These are phyloP conservation scores for Pseudozyma hubeiensis DNA, from an alignment of 1,284 basidiomycete genomes.

Conservation along the genomic window DNA sequence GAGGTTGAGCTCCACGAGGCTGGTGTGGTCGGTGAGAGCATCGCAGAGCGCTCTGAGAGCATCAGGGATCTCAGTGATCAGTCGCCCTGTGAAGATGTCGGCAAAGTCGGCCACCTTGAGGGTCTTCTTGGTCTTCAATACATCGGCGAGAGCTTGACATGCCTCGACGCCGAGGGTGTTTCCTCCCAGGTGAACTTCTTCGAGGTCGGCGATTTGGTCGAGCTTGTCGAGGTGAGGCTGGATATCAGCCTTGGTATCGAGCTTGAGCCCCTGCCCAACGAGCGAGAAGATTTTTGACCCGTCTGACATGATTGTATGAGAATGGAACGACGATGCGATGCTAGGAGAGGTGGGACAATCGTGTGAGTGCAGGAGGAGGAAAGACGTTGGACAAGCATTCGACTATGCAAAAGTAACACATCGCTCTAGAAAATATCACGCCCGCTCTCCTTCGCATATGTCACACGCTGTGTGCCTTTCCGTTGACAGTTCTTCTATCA, in stretches of 20 bases:
- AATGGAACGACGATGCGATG: not conserved
- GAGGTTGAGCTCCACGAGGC: conserved; percentile 87
- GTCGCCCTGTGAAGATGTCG: conserved; percentile 96
- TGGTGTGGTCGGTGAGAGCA: conserved; percentile 81
- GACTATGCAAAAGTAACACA: conserved; percentile 21
- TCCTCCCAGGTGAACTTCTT: conserved; percentile 90
- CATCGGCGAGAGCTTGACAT: conserved; percentile 83
- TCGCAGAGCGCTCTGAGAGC: conserved; percentile 90
- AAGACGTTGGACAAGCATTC: not conserved
- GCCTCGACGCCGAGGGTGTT: conserved; percentile 97
- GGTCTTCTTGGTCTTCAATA: conserved; percentile 77
- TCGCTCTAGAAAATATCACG: not conserved
- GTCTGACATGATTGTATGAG: conserved; percentile 32
- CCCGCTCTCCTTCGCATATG: not conserved
- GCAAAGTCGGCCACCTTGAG: conserved; percentile 92
- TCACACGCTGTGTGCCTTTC: not conserved
- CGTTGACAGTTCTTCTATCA: conserved; percentile 14
- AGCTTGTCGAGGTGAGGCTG: conserved; percentile 76
- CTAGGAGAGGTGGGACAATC: not conserved
- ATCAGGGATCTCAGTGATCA: conserved; percentile 93
- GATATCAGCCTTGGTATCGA: conserved; percentile 82
- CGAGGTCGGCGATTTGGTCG: conserved; percentile 75
- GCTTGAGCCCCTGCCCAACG: conserved; percentile 76
- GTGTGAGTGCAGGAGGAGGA: conserved; percentile 1
- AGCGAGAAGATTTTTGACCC: conserved; percentile 50